Base-by-base conservation (phyloP, 2,329 filamentous ascomycete species). In the Rutstroemia sp. region DNA sequence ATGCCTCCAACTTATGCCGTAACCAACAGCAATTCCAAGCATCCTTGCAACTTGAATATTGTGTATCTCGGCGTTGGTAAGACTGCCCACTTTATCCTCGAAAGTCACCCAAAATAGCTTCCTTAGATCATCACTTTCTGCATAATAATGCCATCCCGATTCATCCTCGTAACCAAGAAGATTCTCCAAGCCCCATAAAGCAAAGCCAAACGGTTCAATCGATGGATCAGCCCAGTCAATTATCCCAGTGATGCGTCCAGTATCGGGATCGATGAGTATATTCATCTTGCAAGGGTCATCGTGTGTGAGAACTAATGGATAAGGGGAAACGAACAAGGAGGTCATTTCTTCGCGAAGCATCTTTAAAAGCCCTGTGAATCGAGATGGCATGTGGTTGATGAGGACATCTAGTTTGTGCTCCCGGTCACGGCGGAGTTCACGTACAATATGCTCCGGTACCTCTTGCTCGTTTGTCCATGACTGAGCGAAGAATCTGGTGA, bases 171-270 rank as follows among this genome's bases (percentile, higher is more conserved):
- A 53, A 39, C 42, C 51, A 30, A 53, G 45, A 19, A 23, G 21
- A n/a, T 56, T 23, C 27, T 51, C 48, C 27, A 47, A 7, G 19
- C 30, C 47, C 42, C 51, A 54, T 25, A 54, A 50, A 12, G 30
- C 38, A 23, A 21, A 27, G 10, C 73, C 72, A 58, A 76, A 76
- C 7, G 73, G 71, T n/a, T 66, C 52, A 25, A 75, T 66, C 48
- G 69, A 65, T 3, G 72, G 69, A 61, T 75, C 71, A 1, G 73
- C 69, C 72, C 70, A 76, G 64, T 75, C 72, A 54, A 76, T 65
- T 7, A 75, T 71, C 2, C 73, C 72, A 34, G 64, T 63, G 3
- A 76, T 57, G 61, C 71, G 68, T 62, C 67, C 49, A 19, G 49
- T 51, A 16, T 39, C 37, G 4, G 49, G 49, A 34, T 51, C 19